Evolutionary conservation across 2,329 filamentous ascomycete species (phyloP), one percentile per base, ranked within the genome.

Genomic region (Paracorniculantispora psalliotae): DNA sequence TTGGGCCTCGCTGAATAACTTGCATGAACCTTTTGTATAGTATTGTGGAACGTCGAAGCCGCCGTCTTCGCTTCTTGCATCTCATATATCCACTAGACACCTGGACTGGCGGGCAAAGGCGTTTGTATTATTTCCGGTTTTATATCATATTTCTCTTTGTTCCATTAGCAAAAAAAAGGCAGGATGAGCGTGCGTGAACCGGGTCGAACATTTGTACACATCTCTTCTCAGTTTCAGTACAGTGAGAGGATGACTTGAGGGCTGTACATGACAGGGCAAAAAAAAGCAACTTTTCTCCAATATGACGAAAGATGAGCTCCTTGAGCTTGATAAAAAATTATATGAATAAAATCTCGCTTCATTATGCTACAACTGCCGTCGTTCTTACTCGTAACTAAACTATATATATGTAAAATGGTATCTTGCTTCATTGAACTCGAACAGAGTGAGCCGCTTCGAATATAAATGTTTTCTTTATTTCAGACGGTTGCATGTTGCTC

Each of bases 81-180:
- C 26, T 44, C 55, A 50, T 44, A 51, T 57, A 57, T 57, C 46
- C 46, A 57, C 37, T 37, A 23, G 25, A 50, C 46, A 44, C 35
- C 33, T 57, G 25, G 47, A 37, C 46, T 49, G 21, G 55, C 25
- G n/a, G 55, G 37, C 33, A 51, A 37, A 39, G 46, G 49, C 54
- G 52, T 61, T 61, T 52, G 37, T 61, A 56, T 54, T 33, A 43
- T 60, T 41, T 57, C 19, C 15, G 23, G 10, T 21, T 54, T 33
- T 26, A 51, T 28, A n/a, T 59, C 28, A 13, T 50, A 28, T 53
- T 33, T 49, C n/a, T 60, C 13, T 44, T 33, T 61, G 55, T 57
- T 21, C 25, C 15, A 49, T 49, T 49, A 49, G 30, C 23, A 57
- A 41, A 57, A 41, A n/a, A 41, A 57, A 41, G 12, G 30, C 44